Conservation (phyloP, 2,329 filamentous ascomycete species). For the Claviceps pazoutovae region DNA sequence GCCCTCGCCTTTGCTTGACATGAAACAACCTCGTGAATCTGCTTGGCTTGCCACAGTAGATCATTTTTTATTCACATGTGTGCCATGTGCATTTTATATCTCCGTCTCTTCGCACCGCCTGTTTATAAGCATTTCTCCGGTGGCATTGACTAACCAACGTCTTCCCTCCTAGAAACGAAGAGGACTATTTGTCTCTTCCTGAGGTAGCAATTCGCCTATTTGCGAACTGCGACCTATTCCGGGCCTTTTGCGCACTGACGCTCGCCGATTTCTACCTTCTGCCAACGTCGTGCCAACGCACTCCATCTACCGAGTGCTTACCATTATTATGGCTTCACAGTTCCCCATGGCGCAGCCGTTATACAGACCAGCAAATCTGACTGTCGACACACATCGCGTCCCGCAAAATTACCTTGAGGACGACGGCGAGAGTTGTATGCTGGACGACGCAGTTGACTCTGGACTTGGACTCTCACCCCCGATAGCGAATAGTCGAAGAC, state of each 20-base stretch:
- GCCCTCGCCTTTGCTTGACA: neutral
- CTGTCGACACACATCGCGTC: slow-evolving; percentile 38
- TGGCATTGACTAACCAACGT: neutral
- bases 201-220: neutral
- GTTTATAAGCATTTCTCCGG: neutral
- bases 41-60: neutral
- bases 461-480: slow-evolving; percentile 49
- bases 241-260: neutral
- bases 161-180: neutral
- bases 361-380: slow-evolving; percentile 35
- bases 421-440: slow-evolving; percentile 39
- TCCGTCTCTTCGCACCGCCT: neutral
- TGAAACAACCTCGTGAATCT: neutral
- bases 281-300: neutral
- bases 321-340: slow-evolving; percentile 34
- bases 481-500: slow-evolving; percentile 47
- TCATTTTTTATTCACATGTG: neutral
- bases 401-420: slow-evolving; percentile 44
- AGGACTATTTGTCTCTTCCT: neutral
- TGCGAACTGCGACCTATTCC: neutral
- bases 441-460: slow-evolving; percentile 49
- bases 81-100: neutral
- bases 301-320: neutral
- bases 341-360: slow-evolving; percentile 33
- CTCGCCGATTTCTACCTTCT: neutral